Conservation (phyloP, 164 flowering plant genomes). For the Tetrastigma voinierianum region DNA sequence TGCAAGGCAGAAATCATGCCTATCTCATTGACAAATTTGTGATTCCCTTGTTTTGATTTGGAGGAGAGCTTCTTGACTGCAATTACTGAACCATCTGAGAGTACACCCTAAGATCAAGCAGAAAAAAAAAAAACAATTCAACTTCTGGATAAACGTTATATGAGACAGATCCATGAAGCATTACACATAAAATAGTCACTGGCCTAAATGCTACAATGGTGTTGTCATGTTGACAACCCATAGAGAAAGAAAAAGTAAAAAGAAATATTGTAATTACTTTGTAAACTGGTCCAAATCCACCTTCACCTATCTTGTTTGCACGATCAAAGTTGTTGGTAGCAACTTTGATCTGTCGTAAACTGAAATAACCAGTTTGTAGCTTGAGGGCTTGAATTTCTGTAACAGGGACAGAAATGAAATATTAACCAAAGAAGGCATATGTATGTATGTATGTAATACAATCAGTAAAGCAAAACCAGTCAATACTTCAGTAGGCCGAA, state of each 20-base stretch:
- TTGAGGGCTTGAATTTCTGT: slow-evolving; percentile 63
- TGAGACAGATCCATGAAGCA: no score
- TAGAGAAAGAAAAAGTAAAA: background rate
- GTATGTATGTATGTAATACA: background rate
- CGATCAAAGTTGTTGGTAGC: slow-evolving; percentile 75
- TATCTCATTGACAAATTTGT: slow-evolving; percentile 71
- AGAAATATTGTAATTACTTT: slow-evolving; percentile 41
- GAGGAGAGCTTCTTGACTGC: slow-evolving; percentile 77
- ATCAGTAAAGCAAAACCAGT: background rate
- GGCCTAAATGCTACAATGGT: background rate
- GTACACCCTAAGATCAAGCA: slow-evolving; percentile 37
- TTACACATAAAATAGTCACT: no score
- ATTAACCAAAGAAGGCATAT: slow-evolving; percentile 6
- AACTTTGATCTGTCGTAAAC: slow-evolving; percentile 64
- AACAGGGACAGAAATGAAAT: slow-evolving; percentile 1
- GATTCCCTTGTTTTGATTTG: slow-evolving; percentile 76
- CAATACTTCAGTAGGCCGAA: no score
- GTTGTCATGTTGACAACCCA: background rate
- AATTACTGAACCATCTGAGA: slow-evolving; percentile 53
- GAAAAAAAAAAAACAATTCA: background rate
- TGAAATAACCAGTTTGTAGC: slow-evolving; percentile 63
- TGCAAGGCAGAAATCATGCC: slow-evolving; percentile 73
- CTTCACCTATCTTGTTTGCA: slow-evolving; percentile 82
- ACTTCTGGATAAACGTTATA: background rate
- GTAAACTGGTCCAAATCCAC: slow-evolving; percentile 85